Percentiles rank a stretch among this genome's conserved stretches.
Evolutionary conservation across 345 rosid genomes (phyloP).

Genomic region (Erucastrum elatum): DNA sequence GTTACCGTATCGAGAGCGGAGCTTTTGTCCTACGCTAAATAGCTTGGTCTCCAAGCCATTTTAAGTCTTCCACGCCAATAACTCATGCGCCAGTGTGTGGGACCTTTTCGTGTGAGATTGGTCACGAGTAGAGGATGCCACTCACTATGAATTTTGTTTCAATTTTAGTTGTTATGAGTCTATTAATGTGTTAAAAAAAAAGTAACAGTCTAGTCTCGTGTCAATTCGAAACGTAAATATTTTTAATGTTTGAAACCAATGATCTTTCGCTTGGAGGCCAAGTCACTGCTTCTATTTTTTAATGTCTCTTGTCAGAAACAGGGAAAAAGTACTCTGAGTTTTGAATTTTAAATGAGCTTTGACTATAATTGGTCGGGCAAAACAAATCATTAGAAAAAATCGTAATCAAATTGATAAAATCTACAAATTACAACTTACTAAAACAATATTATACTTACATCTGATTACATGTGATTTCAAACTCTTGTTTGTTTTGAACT

Average conservation of each 20-base stretch:
- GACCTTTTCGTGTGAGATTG: background rate
- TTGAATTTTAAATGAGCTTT: background rate
- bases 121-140: conserved; percentile 29
- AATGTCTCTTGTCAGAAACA: background rate
- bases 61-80: background rate
- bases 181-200: background rate
- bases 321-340: background rate
- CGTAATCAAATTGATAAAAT: background rate
- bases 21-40: conserved; percentile 15
- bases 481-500: background rate
- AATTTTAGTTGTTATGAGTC: background rate
- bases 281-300: background rate
- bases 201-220: background rate
- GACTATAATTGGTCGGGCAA: background rate
- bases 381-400: background rate
- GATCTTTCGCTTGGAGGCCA: conserved; percentile 13
- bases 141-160: background rate
- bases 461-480: background rate
- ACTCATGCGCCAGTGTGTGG: background rate
- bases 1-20: conserved; percentile 32
- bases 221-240: background rate
- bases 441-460: background rate
- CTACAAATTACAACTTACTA: background rate
- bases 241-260: background rate
- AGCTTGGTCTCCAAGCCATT: conserved; percentile 41